Conservation (phyloP, 1,139 yeast genomes). For the Zhuliangozyma blackwelliae region DNA sequence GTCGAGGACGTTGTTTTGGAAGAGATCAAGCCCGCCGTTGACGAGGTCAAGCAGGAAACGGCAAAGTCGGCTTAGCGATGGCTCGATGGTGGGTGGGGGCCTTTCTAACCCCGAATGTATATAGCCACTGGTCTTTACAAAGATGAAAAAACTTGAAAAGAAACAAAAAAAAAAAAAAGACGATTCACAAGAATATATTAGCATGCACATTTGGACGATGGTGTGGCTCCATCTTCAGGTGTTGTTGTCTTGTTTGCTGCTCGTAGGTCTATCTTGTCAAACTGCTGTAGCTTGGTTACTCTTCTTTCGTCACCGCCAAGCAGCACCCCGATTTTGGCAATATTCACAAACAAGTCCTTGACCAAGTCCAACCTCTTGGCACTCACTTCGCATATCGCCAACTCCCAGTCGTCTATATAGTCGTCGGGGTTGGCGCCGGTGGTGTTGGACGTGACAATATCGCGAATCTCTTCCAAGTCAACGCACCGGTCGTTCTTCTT, state of each 20-base stretch:
- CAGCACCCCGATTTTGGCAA: slow-evolving; percentile 37
- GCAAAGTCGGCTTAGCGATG: neutral
- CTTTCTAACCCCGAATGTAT: neutral
- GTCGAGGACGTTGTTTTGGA: slow-evolving; percentile 11
- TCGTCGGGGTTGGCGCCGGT: slow-evolving; percentile 26
- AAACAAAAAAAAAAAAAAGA: no score
- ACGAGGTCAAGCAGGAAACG: slow-evolving; percentile 7
- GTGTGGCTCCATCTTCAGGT: slow-evolving; percentile 1
- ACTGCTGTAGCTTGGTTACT: slow-evolving; percentile 23
- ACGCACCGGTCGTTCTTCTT: slow-evolving; percentile 34
- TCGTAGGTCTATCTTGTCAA: slow-evolving; percentile 37
- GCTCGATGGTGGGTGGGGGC: neutral
- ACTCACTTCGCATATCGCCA: slow-evolving; percentile 42
- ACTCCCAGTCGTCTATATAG: slow-evolving; percentile 35
- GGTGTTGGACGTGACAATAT: slow-evolving; percentile 29
- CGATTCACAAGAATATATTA: slow-evolving; percentile 2
- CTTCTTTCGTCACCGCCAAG: slow-evolving; percentile 13
- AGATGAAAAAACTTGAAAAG: no score
- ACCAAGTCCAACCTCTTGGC: slow-evolving; percentile 39
- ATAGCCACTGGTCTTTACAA: no score
- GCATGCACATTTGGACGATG: slow-evolving; percentile 20
- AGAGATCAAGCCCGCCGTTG: slow-evolving; percentile 11
- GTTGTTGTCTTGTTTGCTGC: slow-evolving; percentile 1
- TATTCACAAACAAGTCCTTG: slow-evolving; percentile 37
- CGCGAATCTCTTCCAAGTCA: slow-evolving; percentile 38